phyloP scores from a whole-genome alignment of 805 yeast species.

The Metschnikowia reukaufii region DNA sequence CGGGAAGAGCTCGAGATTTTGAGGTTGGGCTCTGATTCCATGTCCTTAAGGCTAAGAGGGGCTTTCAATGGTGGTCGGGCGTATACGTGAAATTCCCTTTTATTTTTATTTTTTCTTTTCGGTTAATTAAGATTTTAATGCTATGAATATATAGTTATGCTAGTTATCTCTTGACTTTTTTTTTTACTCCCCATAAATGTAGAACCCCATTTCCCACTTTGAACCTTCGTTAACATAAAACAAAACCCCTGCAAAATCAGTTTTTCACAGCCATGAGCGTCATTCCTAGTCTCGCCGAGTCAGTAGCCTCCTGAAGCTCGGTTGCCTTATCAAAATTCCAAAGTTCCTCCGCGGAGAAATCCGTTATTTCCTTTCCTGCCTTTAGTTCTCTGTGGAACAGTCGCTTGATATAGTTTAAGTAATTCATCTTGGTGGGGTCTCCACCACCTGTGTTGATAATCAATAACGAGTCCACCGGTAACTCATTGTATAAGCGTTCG shows the following conservation, averaged over 20 bases:
- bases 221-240: not conserved
- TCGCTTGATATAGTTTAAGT: slow-evolving; percentile 45
- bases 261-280: slow-evolving; percentile 45
- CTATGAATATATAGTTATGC: not conserved
- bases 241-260: not conserved
- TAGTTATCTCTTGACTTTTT: too few relatives aligned
- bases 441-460: slow-evolving; percentile 65
- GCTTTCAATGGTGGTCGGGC: too few relatives aligned
- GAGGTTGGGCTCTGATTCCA: not conserved
- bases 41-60: not conserved
- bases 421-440: slow-evolving; percentile 49
- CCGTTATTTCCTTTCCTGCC: slow-evolving; percentile 43
- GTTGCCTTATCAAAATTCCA: slow-evolving; percentile 58
- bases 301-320: slow-evolving; percentile 47
- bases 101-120: too few relatives aligned
- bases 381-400: slow-evolving; percentile 45
- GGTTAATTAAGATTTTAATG: not conserved
- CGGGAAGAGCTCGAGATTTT: not conserved
- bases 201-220: not conserved
- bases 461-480: slow-evolving; percentile 62
- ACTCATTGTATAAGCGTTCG: slow-evolving; percentile 43
- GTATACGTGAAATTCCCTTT: not conserved
- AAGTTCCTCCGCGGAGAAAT: slow-evolving; percentile 35
- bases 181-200: not conserved
- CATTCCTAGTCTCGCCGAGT: slow-evolving; percentile 59